phyloP scores from a whole-genome alignment of 306 rosid species.

The Medicago arabica region DNA sequence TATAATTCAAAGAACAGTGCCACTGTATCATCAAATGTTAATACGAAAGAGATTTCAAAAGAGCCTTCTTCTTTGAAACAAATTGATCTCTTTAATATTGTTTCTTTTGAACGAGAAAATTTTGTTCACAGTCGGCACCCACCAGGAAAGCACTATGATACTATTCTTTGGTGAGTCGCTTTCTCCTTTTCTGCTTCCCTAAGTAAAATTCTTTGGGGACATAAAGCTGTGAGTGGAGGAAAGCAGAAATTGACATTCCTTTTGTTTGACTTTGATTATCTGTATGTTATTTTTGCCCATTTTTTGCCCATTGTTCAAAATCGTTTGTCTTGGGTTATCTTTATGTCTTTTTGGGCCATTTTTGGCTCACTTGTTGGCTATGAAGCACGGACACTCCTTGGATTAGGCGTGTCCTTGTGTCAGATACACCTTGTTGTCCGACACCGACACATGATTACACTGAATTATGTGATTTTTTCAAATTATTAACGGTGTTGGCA shows the following conservation, averaged over 20 bases:
- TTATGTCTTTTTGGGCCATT: background rate
- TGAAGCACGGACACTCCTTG: too few relatives aligned
- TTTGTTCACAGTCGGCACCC: constrained; percentile 61
- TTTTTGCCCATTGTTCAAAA: constrained; percentile 3
- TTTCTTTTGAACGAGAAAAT: constrained; percentile 77
- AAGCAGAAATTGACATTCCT: constrained; percentile 18
- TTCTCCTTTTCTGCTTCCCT: constrained; percentile 22
- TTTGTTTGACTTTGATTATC: background rate
- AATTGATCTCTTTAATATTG: constrained; percentile 52
- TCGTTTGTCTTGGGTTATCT: background rate
- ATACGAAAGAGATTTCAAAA: constrained; percentile 42
- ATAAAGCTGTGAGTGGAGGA: constrained; percentile 1
- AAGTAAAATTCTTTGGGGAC: background rate
- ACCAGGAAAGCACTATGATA: constrained; percentile 67
- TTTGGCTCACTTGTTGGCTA: background rate
- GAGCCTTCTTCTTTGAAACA: constrained; percentile 45
- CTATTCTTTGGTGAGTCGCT: constrained; percentile 75
- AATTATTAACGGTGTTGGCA: too few relatives aligned
- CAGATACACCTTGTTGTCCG: too few relatives aligned
- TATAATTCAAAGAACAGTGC: constrained; percentile 41
- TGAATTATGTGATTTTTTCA: too few relatives aligned
- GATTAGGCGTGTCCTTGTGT: too few relatives aligned
- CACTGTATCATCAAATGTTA: constrained; percentile 43
- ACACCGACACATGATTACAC: too few relatives aligned
- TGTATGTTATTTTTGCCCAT: background rate